Evolutionary conservation across 2,329 filamentous ascomycete species (phyloP).

Genomic region (Botryotinia globosa): DNA sequence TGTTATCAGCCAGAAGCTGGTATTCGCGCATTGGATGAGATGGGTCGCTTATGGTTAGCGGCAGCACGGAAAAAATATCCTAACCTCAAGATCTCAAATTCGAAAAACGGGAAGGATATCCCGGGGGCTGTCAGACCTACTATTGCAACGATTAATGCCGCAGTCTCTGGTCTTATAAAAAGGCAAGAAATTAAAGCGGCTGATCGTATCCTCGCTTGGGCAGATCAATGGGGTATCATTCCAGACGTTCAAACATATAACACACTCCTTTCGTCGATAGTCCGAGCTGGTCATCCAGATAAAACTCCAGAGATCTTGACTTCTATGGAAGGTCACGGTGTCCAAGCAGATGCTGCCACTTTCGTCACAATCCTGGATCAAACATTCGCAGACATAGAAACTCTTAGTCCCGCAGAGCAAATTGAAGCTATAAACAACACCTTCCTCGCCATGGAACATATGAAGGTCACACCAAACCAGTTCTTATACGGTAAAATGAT

Average conservation of each 20-base stretch:
- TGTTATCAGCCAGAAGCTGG: conserved; percentile 53
- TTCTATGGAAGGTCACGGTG: conserved; percentile 55
- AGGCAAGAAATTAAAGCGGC: conserved; percentile 49
- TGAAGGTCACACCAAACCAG: conserved; percentile 57
- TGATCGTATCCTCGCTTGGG: conserved; percentile 51
- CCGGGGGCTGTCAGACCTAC: conserved; percentile 53
- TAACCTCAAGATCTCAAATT: conserved; percentile 25
- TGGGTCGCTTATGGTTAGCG: conserved; percentile 57
- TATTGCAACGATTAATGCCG: conserved; percentile 66
- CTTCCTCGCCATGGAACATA: conserved; percentile 55
- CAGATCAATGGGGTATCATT: conserved; percentile 43
- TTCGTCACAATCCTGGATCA: conserved; percentile 70
- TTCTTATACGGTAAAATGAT: conserved; percentile 69
- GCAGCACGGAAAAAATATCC: conserved; percentile 28
- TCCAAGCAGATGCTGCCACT: conserved; percentile 64
- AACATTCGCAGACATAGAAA: conserved; percentile 46
- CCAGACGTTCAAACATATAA: conserved; percentile 59
- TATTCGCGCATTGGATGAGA: conserved; percentile 63
- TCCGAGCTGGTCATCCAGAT: conserved; percentile 48
- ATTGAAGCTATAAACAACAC: conserved; percentile 50
- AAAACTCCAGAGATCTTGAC: conserved; percentile 53
- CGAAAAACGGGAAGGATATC: conserved; percentile 35
- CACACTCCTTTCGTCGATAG: conserved; percentile 60
- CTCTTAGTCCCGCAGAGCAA: conserved; percentile 49
- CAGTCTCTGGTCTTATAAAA: conserved; percentile 60